Percentiles rank a stretch among this genome's conserved stretches.
Evolutionary conservation across 1,284 basidiomycete species (phyloP).

Genomic region (Sporisorium exsertum): DNA sequence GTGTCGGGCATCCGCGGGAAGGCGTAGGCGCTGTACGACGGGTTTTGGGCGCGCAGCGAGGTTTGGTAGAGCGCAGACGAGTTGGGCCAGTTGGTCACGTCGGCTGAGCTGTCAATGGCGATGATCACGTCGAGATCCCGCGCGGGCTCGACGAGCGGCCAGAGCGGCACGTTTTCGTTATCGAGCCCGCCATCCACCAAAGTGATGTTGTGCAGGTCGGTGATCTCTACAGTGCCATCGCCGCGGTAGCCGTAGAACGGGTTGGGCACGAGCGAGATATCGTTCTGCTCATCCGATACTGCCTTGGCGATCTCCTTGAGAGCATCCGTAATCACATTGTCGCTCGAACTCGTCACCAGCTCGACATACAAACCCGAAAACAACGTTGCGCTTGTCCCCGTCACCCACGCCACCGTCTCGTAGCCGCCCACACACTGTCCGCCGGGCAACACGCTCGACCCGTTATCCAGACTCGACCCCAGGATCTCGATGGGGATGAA

Average conservation of each 20-base stretch:
- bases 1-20: slow-evolving; percentile 71
- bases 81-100: slow-evolving; percentile 76
- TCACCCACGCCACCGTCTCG: slow-evolving; percentile 60
- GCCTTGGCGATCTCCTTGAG: slow-evolving; percentile 50
- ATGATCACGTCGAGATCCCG: slow-evolving; percentile 78
- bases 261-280: slow-evolving; percentile 71
- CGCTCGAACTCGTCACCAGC: slow-evolving; percentile 42
- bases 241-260: slow-evolving; percentile 70
- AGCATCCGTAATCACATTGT: slow-evolving; percentile 38
- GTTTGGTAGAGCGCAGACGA: slow-evolving; percentile 71
- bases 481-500: slow-evolving; percentile 66
- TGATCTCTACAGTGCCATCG: slow-evolving; percentile 41
- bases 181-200: slow-evolving; percentile 64
- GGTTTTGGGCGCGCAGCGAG: slow-evolving; percentile 45
- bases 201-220: slow-evolving; percentile 57
- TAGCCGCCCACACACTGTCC: slow-evolving; percentile 56
- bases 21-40: slow-evolving; percentile 55
- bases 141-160: slow-evolving; percentile 76
- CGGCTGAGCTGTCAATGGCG: slow-evolving; percentile 77
- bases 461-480: slow-evolving; percentile 58
- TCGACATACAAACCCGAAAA: slow-evolving; percentile 69
- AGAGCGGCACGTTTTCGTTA: slow-evolving; percentile 76
- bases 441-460: slow-evolving; percentile 31
- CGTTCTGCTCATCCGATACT: slow-evolving; percentile 67
- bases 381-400: slow-evolving; percentile 67